Percentiles rank a stretch among this genome's conserved stretches.
These are phyloP conservation scores for Skeletonema menzelii DNA, from an alignment of 108 stramenopile genomes.

Conservation along the genomic window DNA sequence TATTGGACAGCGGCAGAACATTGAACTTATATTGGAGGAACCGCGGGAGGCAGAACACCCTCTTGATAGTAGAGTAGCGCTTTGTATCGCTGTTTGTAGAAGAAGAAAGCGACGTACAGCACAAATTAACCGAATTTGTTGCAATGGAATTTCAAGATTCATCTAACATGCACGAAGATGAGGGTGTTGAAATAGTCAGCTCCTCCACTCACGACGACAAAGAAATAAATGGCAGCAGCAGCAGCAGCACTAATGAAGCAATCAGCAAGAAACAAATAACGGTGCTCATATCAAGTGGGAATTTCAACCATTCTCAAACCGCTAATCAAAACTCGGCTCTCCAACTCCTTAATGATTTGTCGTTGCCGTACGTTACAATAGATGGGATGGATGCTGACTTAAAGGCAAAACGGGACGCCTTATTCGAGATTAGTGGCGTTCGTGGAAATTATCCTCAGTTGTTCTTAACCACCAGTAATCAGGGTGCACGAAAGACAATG, in stretches of 20 bases:
- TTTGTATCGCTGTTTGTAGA: too few species aligned
- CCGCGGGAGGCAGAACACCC: too few species aligned
- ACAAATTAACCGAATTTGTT: too few species aligned
- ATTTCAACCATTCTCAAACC: not conserved
- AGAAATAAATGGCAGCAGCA: not conserved
- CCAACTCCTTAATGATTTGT: not conserved
- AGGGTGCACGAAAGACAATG: not conserved
- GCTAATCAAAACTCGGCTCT: conserved; percentile 3
- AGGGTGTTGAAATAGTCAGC: not conserved
- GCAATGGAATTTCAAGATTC: not conserved
- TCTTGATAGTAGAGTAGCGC: too few species aligned
- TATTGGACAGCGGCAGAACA: too few species aligned
- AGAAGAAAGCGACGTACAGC: too few species aligned
- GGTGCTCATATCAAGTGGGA: conserved; percentile 6
- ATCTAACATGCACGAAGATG: not conserved
- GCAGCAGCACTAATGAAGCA: not conserved
- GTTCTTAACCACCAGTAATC: not conserved
- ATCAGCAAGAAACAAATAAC: conserved; percentile 3
- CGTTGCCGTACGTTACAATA: not conserved
- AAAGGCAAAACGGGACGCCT: not conserved
- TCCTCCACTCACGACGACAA: not conserved
- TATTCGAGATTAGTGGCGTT: conserved; percentile 8
- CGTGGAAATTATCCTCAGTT: conserved; percentile 15
- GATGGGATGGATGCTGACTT: conserved; percentile 9
- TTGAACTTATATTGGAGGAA: too few species aligned